Base-by-base conservation (phyloP, 805 yeast species). In the Hyphopichia homilentoma region DNA sequence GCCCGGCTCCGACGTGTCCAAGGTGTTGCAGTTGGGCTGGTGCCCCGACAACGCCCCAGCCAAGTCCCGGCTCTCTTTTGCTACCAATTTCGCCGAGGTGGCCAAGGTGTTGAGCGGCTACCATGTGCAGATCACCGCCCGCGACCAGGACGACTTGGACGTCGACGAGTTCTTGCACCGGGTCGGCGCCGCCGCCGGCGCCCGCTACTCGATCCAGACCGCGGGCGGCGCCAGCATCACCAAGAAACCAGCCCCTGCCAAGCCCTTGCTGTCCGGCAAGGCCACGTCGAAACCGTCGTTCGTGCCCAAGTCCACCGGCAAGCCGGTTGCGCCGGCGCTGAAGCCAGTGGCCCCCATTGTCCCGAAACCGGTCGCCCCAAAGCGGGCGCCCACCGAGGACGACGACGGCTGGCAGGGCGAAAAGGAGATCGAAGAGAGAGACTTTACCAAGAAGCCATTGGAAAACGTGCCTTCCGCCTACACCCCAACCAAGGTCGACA, bases 101-200 rank as follows among this genome's bases (percentile, higher is more conserved):
- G 76, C 88, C 17, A 77, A 71, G 38, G 67, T 77, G 14, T 69
- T 84, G 50, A 70, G 71, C 45, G 95, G 95, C 29, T 93, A 90
- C 62, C 98, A 93, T 55, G 89, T 93, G 34, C 97, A 93, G 61
- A 80, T 93, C 44, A 88, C 96, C 30, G 97, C 97, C n/a, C 79
- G 97, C 62, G 95, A 86, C 52, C 68, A 75, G 26, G 96, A 88
- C 51, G 98, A 93, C 57, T 71, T 94, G 54, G 84, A 86, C 47
- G 83, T 84, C 27, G 71, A 71, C 16, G 94, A 84, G 38, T 74
- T 93, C 36, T 57, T 87, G 45, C 70, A 77, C 27, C 80, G 86
- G 43, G 79, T 93, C 30, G 79, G 85, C 43, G 83, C 86, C 44
- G 96, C 97, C 21, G 84, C 97, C 2, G 98, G 98, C 48, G 96